Evolutionary conservation across 768 basidiomycete species (phyloP).

Genomic region (Lentinula raphanica): DNA sequence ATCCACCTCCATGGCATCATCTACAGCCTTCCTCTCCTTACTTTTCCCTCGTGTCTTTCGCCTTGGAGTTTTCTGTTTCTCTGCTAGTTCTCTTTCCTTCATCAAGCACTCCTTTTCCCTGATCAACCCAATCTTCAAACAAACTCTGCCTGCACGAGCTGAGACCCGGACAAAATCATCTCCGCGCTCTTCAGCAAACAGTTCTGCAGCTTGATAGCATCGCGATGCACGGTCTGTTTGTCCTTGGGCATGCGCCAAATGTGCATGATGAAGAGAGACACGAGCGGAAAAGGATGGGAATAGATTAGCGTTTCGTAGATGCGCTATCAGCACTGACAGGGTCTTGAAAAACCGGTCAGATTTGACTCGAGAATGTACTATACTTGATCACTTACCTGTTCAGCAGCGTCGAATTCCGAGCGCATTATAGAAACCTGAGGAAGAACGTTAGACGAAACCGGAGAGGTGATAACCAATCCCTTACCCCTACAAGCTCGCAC

Average conservation of each 20-base stretch:
- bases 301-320: conserved; percentile 46
- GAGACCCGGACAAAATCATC: conserved; percentile 1
- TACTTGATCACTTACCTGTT: conserved; percentile 32
- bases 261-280: conserved; percentile 64
- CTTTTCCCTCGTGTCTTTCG: neutral
- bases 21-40: conserved; percentile 4
- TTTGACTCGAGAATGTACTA: neutral
- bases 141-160: conserved; percentile 1
- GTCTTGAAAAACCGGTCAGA: conserved; percentile 20
- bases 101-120: conserved; percentile 1
- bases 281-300: conserved; percentile 55
- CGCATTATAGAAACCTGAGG: conserved; percentile 59
- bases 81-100: neutral
- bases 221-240: conserved; percentile 46
- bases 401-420: conserved; percentile 61
- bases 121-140: neutral
- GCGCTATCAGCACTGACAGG: conserved; percentile 50
- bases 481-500: conserved; percentile 63
- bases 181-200: conserved; percentile 27
- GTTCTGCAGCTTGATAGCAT: conserved; percentile 61
- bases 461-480: neutral
- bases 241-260: conserved; percentile 66
- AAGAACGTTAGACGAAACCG: neutral
- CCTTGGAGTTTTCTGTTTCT: neutral
- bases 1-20: conserved; percentile 1